Evolutionary conservation across 2,329 filamentous ascomycete genomes (phyloP), one percentile per base, ranked within the genome.

Genomic region (Metarhizium anisopliae): DNA sequence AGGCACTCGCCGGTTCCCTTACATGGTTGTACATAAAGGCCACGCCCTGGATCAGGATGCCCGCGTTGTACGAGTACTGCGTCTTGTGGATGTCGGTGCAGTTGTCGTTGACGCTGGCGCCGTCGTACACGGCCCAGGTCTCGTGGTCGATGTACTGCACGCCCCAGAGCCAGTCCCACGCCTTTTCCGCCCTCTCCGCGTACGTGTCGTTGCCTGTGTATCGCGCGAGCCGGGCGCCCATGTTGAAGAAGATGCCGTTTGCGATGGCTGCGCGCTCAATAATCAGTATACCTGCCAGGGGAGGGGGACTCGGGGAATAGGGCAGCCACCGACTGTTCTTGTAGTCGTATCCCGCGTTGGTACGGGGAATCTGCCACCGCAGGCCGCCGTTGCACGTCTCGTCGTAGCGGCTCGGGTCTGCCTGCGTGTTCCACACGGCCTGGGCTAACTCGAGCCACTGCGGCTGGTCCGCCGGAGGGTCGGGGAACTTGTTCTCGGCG

Each of bases 271-370:
- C 40, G 25, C 3, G 42, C 6, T 11, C 18, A 1, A 0, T 1
- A 25, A 3, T 25, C 25, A 25, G 25, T 4, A 4, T 25, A 25
- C 25, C 25, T 25, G 25, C 25, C 25, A 18, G 16, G 40, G n/a
- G 11, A 6, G 16, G 40, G n/a, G 40, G n/a, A 1, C 2, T 25
- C 2, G 20, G 20, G 20, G 20, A 25, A 1, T 25, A 25, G 20
- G n/a, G 20, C n/a, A 30, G 20, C 11, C 20, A 56, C 65, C 60
- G 50, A 74, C 71, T 73, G 69, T 84, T 85, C 67, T 85, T 93
- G 75, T 92, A 90, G 64, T 84, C 77, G 68, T 88, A 92, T 30
- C 89, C 89, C 40, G 75, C 77, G 67, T 90, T 89, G 62, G 85
- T 84, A 3, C 78, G 74, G 61, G 83, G 88, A 56, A 92, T 86